These are phyloP conservation scores for Penicillium malachiteum DNA, from an alignment of 495 filamentous ascomycete species.

Conservation along the genomic window DNA sequence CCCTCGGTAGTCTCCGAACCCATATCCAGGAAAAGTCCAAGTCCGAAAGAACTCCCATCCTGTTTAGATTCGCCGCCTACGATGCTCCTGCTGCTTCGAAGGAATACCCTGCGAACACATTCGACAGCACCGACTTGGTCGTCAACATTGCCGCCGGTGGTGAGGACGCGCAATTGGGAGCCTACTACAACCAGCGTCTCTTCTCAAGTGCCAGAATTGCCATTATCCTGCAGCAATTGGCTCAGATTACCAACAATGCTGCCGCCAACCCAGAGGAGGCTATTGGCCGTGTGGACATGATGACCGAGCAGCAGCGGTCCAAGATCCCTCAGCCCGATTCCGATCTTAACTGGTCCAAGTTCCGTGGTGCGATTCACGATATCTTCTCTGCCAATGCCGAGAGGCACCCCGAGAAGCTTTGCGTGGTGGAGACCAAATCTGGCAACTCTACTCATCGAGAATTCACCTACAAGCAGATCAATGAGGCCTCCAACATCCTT, in stretches of 20 bases:
- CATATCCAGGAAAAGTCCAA: slow-evolving; percentile 47
- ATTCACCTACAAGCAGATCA: slow-evolving; percentile 88
- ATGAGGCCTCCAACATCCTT: slow-evolving; percentile 78
- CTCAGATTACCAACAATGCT: slow-evolving; percentile 43
- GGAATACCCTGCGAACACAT: slow-evolving; percentile 46
- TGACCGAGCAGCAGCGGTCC: slow-evolving; percentile 42
- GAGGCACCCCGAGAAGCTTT: slow-evolving; percentile 72
- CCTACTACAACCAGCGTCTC: slow-evolving; percentile 52
- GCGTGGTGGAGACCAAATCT: slow-evolving; percentile 80
- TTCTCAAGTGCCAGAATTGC: slow-evolving; percentile 50
- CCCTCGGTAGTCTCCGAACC: slow-evolving; percentile 42
- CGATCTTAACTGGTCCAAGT: slow-evolving; percentile 81
- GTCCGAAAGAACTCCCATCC: slow-evolving; percentile 38
- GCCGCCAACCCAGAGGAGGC: slow-evolving; percentile 43
- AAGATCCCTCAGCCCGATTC: slow-evolving; percentile 64
- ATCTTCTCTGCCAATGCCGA: slow-evolving; percentile 71
- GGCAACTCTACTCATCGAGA: slow-evolving; percentile 55
- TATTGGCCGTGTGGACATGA: slow-evolving; percentile 48
- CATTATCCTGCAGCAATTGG: slow-evolving; percentile 45
- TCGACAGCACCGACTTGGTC: slow-evolving; percentile 47
- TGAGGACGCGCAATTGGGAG: slow-evolving; percentile 39
- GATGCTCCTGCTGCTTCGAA: slow-evolving; percentile 48
- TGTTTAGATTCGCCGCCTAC: slow-evolving; percentile 52
- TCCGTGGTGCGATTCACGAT: slow-evolving; percentile 76
- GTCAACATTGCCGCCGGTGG: slow-evolving; percentile 41